Percentiles rank a stretch among this genome's conserved stretches.
Evolutionary conservation across 768 basidiomycete genomes (phyloP).

Genomic region (Auriscalpium vulgare): DNA sequence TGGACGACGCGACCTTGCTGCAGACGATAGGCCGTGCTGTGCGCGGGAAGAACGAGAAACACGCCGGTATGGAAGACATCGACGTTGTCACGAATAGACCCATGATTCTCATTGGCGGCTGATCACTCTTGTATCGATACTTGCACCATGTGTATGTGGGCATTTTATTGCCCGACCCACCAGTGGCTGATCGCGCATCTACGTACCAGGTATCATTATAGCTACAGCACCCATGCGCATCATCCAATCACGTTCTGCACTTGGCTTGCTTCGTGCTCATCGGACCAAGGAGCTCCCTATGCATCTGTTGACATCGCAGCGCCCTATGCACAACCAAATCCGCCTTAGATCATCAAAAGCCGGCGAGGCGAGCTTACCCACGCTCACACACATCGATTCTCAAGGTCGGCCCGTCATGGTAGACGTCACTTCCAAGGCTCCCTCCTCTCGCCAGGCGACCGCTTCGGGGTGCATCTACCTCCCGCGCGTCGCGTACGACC

Average conservation of each 20-base stretch:
- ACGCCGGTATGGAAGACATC: conserved; percentile 78
- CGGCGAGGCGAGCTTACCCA: conserved; percentile 2
- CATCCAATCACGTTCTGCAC: too few species aligned
- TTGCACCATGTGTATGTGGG: background rate
- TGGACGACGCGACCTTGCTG: conserved; percentile 55
- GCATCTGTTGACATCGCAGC: background rate
- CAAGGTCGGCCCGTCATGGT: conserved; percentile 77
- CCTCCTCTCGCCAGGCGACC: conserved; percentile 61
- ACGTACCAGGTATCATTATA: background rate
- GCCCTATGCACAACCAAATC: background rate
- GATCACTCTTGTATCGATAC: conserved; percentile 24
- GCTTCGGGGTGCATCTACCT: conserved; percentile 71
- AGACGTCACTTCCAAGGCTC: conserved; percentile 57
- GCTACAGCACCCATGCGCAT: background rate
- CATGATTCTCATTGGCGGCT: conserved; percentile 94
- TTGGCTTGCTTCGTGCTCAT: too few species aligned
- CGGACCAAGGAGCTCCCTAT: background rate
- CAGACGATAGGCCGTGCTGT: conserved; percentile 58
- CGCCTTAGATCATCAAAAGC: background rate
- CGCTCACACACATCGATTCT: conserved; percentile 65
- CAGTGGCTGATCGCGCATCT: background rate
- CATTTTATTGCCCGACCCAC: background rate
- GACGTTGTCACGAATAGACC: conserved; percentile 72
- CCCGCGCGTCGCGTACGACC: conserved; percentile 52
- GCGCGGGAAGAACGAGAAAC: conserved; percentile 66